Conservation (phyloP, 2,329 filamentous ascomycete genomes). For the Calonectria fujianensis region DNA sequence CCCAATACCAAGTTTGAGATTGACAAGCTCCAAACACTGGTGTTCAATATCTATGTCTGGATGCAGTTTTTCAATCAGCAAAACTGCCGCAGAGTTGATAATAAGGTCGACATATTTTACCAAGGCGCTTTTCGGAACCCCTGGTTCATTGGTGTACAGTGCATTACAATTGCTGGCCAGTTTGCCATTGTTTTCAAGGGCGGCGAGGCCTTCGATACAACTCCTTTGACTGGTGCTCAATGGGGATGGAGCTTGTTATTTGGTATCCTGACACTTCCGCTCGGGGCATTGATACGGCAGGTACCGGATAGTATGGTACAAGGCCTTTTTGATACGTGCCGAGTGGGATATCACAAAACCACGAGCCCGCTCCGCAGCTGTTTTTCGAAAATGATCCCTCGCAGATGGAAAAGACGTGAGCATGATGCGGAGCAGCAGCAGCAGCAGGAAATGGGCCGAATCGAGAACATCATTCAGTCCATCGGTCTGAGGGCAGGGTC, state of each 20-base stretch:
- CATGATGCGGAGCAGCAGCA: slow-evolving; percentile 41
- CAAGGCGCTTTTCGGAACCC: slow-evolving; percentile 84
- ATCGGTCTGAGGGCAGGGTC: slow-evolving; percentile 44
- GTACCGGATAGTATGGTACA: slow-evolving; percentile 62
- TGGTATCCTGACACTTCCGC: slow-evolving; percentile 79
- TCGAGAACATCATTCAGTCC: slow-evolving; percentile 51
- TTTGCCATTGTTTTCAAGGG: slow-evolving; percentile 84
- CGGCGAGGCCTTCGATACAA: slow-evolving; percentile 79
- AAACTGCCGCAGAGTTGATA: slow-evolving; percentile 87
- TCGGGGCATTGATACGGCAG: slow-evolving; percentile 68
- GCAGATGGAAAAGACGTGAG: slow-evolving; percentile 48
- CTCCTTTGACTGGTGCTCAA: slow-evolving; percentile 76
- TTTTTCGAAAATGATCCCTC: slow-evolving; percentile 48
- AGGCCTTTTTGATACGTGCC: slow-evolving; percentile 53
- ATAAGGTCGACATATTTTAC: slow-evolving; percentile 86
- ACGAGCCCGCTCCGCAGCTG: slow-evolving; percentile 49
- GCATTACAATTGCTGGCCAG: slow-evolving; percentile 81
- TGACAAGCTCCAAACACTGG: slow-evolving; percentile 75
- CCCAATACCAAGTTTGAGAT: slow-evolving; percentile 63
- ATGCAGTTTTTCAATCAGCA: slow-evolving; percentile 93
- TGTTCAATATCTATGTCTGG: slow-evolving; percentile 92
- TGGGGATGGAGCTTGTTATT: slow-evolving; percentile 83
- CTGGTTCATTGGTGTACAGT: slow-evolving; percentile 83
- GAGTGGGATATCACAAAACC: slow-evolving; percentile 43
- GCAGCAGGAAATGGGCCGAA: slow-evolving; percentile 51